A percentile compares a stretch with the other conserved stretches of the same genome.
phyloP scores from a whole-genome alignment of 148 eudicot genomes.

The Drosera capensis region DNA sequence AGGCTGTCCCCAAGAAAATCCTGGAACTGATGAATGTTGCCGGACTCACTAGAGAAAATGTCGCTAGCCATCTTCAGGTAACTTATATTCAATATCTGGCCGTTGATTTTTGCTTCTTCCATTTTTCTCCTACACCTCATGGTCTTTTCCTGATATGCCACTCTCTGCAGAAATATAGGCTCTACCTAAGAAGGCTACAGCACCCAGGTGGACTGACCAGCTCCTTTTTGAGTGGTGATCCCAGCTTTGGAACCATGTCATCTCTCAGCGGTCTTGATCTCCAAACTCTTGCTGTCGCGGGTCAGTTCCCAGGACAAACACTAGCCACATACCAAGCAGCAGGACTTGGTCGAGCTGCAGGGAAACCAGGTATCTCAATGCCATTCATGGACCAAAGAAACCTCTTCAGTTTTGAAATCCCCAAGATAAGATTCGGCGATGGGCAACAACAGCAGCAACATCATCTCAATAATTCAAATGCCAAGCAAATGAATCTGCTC shows the following conservation, averaged over 20 bases:
- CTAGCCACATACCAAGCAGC: conserved; percentile 38
- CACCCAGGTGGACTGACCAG: conserved; percentile 47
- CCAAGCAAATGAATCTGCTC: conserved; percentile 44
- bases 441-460: conserved; percentile 29
- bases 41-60: conserved; percentile 90
- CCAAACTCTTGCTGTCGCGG: conserved; percentile 58
- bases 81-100: neutral
- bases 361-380: conserved; percentile 37
- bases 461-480: conserved; percentile 20
- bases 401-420: conserved; percentile 56
- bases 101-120: neutral
- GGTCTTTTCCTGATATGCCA: neutral
- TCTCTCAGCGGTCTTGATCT: conserved; percentile 48
- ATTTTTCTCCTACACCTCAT: neutral
- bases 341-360: conserved; percentile 30
- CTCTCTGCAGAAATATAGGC: conserved; percentile 57
- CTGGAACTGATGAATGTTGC: conserved; percentile 95
- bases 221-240: conserved; percentile 48
- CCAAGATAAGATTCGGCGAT: conserved; percentile 38
- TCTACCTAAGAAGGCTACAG: conserved; percentile 68
- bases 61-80: conserved; percentile 99
- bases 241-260: conserved; percentile 35
- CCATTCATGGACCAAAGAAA: conserved; percentile 67
- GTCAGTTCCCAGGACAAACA: conserved; percentile 36
- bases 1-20: conserved; percentile 96